Evolutionary conservation across 2,329 filamentous ascomycete genomes (phyloP).

Genomic region (Fusarium neocosmosporiellum): DNA sequence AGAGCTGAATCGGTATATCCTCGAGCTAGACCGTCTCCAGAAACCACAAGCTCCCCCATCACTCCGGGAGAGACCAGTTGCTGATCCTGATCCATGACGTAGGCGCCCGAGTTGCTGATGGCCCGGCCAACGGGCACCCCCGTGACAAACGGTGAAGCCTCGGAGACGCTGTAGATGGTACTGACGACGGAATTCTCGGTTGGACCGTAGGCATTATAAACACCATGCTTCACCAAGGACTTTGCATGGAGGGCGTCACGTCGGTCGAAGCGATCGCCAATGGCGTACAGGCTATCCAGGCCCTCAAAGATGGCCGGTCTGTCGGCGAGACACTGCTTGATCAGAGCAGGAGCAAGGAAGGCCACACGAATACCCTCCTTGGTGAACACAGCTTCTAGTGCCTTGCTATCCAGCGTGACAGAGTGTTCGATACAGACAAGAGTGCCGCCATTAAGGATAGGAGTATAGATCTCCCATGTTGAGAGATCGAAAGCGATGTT

Average conservation of each 20-base stretch:
- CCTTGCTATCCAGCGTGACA: conserved; percentile 13
- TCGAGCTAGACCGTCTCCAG: conserved; percentile 35
- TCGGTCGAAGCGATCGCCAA: conserved; percentile 24
- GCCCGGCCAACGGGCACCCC: conserved; percentile 39
- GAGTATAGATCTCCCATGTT: conserved; percentile 30
- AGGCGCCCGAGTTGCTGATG: conserved; percentile 37
- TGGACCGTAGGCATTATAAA: conserved; percentile 36
- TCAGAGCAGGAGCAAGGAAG: conserved; percentile 14
- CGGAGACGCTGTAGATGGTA: conserved; percentile 15
- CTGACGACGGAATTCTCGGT: conserved; percentile 37
- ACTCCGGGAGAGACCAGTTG: conserved; percentile 33
- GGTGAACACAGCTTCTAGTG: conserved; percentile 14
- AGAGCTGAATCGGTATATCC: no score
- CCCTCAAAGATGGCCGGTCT: not conserved
- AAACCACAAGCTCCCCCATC: conserved; percentile 42
- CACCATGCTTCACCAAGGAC: not conserved
- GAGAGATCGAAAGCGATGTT: conserved; percentile 38
- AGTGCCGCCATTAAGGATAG: conserved; percentile 34
- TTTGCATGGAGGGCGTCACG: conserved; percentile 9
- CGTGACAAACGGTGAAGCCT: conserved; percentile 8
- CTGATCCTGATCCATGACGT: conserved; percentile 30
- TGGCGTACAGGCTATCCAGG: conserved; percentile 19
- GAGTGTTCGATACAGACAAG: conserved; percentile 34
- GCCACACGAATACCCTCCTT: conserved; percentile 11
- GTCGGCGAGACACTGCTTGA: conserved; percentile 29